Base-by-base conservation (phyloP, 2,329 filamentous ascomycete species). In the Dactylella cylindrospora region DNA sequence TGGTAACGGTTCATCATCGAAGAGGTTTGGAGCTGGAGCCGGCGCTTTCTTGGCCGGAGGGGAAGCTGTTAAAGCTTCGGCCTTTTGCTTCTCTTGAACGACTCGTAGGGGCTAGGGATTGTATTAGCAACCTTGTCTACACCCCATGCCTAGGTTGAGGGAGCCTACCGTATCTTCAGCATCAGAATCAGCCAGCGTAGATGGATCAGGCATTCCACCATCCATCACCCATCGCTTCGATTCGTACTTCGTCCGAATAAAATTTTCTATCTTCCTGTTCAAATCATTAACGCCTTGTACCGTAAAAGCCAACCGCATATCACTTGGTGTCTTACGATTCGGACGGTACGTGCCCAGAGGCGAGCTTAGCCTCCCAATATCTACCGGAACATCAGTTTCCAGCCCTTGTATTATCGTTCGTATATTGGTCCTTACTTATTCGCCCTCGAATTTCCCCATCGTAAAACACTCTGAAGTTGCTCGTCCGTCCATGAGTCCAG, bases 151-250 rank as follows among this genome's bases (percentile, higher is more conserved):
- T 35, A 84, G 72, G 69, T 78, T 82, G 65, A 80, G 71, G 3
- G 79, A 12, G 85, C 83, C 70, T 70, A 82, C 79, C 71, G 84
- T 76, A 72, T 97, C 90, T 68, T 95, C 90, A 70, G 96, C 91
- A 49, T 84, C 90, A 12, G 89, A 87, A 10, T 77, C 83, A 71
- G 94, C 89, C 45, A 98, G 75, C 1, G 86, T 88, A 2, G 88
- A 80, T n/a, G 94, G 93, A 72, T 97, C 90, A 3, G 94, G 94
- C 71, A 94, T 91, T 3, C 84, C 84, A 1, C 93, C 93, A 64
- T 98, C 93, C 90, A 97, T 97, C n/a, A 90, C 86, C 93, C 93
- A 98, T 76, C 94, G 81, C 81, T 95, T 97, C 49, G 93, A 86
- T 73, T 98, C 93, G 74, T 98, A 98, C 75, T 98, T 98, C 53